These are phyloP conservation scores for Cutaneotrichosporon cyanovorans DNA, from an alignment of 1,284 basidiomycete genomes.

Conservation along the genomic window DNA sequence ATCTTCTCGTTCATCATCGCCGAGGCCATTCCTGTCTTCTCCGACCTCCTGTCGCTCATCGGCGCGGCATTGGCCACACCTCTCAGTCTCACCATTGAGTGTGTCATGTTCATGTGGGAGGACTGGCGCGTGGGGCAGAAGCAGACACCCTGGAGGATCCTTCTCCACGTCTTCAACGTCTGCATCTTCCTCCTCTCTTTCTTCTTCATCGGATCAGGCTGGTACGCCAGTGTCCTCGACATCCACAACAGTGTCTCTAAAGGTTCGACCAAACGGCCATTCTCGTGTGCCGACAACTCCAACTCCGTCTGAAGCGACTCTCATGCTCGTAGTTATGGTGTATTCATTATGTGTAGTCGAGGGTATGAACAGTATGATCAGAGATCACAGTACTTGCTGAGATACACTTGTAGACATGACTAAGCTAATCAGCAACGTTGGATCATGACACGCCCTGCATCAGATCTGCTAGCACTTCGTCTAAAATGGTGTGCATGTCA, in stretches of 20 bases:
- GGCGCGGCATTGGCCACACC: constrained; percentile 21
- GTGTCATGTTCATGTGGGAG: constrained; percentile 30
- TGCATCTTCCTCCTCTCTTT: constrained; percentile 22
- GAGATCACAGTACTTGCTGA: too few species aligned
- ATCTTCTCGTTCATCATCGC: constrained; percentile 15
- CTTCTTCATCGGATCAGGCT: constrained; percentile 29
- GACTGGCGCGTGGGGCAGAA: constrained; percentile 12
- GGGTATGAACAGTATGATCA: too few species aligned
- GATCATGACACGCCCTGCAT: too few species aligned
- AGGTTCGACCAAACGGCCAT: constrained; percentile 10
- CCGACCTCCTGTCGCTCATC: constrained; percentile 22
- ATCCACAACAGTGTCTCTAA: constrained; percentile 17
- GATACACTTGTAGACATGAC: too few species aligned
- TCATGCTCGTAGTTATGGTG: too few species aligned
- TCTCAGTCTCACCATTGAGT: constrained; percentile 12
- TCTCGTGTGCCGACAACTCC: constrained; percentile 24
- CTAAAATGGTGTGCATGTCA: constrained; percentile 1
- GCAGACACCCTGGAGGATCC: constrained; percentile 3
- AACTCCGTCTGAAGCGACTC: too few species aligned
- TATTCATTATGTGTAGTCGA: too few species aligned
- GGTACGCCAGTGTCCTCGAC: constrained; percentile 18
- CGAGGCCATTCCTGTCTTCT: constrained; percentile 21
- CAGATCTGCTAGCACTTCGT: not conserved
- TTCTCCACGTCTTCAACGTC: constrained; percentile 20
- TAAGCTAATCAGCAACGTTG: too few species aligned